phyloP scores from a whole-genome alignment of 352 stramenopile species.

The Globisporangium mamillatum region DNA sequence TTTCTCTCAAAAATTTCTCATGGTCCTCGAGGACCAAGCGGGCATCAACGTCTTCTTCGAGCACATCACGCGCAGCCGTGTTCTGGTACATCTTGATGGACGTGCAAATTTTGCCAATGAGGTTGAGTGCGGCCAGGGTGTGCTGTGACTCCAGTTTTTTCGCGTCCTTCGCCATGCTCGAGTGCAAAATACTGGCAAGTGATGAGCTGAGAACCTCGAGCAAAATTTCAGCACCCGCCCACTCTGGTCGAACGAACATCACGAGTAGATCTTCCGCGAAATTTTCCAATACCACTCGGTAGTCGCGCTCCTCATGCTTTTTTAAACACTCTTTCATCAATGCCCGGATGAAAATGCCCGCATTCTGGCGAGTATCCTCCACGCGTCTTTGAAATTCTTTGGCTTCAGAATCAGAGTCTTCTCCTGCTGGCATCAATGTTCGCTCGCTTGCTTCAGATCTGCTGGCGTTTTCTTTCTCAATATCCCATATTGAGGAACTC shows the following conservation, averaged over 20 bases:
- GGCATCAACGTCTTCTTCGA: conserved; percentile 48
- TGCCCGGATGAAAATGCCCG: conserved; percentile 38
- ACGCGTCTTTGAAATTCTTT: conserved; percentile 22
- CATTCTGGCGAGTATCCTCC: conserved; percentile 35
- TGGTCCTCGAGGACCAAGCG: conserved; percentile 53
- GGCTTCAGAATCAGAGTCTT: conserved; percentile 18
- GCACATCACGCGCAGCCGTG: conserved; percentile 21
- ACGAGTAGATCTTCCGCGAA: conserved; percentile 81
- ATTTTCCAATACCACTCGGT: conserved; percentile 74
- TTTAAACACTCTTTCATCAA: conserved; percentile 79
- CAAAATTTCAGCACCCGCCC: conserved; percentile 69
- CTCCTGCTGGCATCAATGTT: conserved; percentile 23
- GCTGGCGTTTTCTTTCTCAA: conserved; percentile 10
- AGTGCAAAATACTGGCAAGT: conserved; percentile 59
- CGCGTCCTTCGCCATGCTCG: conserved; percentile 49
- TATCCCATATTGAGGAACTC: conserved; percentile 22
- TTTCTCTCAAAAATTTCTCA: conserved; percentile 26
- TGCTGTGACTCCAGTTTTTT: conserved; percentile 72
- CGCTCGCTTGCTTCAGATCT: conserved; percentile 8
- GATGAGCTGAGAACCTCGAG: conserved; percentile 66
- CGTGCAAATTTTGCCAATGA: conserved; percentile 77
- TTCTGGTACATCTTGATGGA: conserved; percentile 66
- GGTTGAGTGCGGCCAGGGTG: conserved; percentile 58
- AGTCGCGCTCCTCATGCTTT: conserved; percentile 76
- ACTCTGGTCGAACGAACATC: conserved; percentile 82